These are phyloP conservation scores for Cocos nucifera DNA, from an alignment of 176 grass and related monocot species.

Conservation along the genomic window DNA sequence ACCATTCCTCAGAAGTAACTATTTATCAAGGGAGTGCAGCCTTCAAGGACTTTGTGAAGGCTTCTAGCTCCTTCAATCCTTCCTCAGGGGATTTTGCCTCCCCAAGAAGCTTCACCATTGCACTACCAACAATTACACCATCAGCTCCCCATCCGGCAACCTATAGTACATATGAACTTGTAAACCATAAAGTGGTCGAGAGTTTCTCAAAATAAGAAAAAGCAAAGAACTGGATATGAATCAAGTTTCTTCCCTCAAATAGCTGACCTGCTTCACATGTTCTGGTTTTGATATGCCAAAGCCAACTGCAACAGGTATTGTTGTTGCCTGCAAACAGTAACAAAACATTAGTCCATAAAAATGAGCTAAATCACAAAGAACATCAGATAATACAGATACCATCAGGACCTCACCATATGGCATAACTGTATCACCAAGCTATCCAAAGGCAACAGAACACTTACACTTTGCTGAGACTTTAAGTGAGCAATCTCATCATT, in stretches of 20 bases:
- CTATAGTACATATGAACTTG: not conserved
- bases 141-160: conserved; percentile 21
- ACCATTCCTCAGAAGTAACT: too few relatives aligned
- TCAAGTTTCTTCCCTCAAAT: not conserved
- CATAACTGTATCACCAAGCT: too few relatives aligned
- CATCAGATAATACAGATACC: too few relatives aligned
- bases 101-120: conserved; percentile 16
- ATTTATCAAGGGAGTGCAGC: conserved; percentile 1
- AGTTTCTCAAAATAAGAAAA: too few relatives aligned
- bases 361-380: too few relatives aligned
- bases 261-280: conserved; percentile 1
- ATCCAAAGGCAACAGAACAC: too few relatives aligned
- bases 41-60: conserved; percentile 16
- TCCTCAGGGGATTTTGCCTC: conserved; percentile 21
- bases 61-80: conserved; percentile 15
- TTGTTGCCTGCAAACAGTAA: not conserved
- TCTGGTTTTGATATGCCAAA: conserved; percentile 4
- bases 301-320: not conserved
- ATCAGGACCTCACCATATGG: too few relatives aligned
- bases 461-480: too few relatives aligned
- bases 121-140: conserved; percentile 19
- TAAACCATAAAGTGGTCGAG: too few relatives aligned
- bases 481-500: too few relatives aligned
- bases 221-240: too few relatives aligned
- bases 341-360: too few relatives aligned